A percentile compares a stretch with the other conserved stretches of the same genome.
phyloP scores from a whole-genome alignment of 805 yeast genomes.

The Kurtzmaniella fragi region DNA sequence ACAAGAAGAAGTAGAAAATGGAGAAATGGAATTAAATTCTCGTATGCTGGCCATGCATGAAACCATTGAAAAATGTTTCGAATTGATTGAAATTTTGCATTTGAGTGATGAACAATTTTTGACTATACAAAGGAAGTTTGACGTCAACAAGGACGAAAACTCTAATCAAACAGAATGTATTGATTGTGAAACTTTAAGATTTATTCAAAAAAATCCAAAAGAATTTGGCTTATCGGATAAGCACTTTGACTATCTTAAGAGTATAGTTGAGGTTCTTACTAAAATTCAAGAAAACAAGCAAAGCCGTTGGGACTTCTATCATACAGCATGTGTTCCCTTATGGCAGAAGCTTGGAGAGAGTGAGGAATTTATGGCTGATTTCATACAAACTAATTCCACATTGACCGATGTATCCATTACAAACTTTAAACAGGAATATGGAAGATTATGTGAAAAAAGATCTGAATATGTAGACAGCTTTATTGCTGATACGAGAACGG shows the following conservation, averaged over 20 bases:
- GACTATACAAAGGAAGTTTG: constrained; percentile 26
- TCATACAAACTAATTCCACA: constrained; percentile 41
- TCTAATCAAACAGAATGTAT: constrained; percentile 19
- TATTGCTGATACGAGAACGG: constrained; percentile 54
- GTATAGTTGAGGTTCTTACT: constrained; percentile 25
- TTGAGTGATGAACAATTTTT: constrained; percentile 28
- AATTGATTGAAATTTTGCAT: constrained; percentile 20
- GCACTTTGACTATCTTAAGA: constrained; percentile 27
- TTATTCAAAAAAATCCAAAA: constrained; percentile 30
- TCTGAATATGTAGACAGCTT: constrained; percentile 62
- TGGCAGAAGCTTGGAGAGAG: constrained; percentile 58
- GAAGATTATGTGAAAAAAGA: constrained; percentile 55
- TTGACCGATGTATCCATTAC: constrained; percentile 44
- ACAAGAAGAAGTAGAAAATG: constrained; percentile 19
- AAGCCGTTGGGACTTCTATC: constrained; percentile 28
- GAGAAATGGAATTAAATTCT: constrained; percentile 18
- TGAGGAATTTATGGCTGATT: constrained; percentile 31
- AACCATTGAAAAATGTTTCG: constrained; percentile 20
- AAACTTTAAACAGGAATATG: constrained; percentile 51
- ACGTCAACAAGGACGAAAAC: constrained; percentile 8
- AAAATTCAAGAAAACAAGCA: constrained; percentile 29
- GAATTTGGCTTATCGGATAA: constrained; percentile 35
- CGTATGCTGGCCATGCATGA: constrained; percentile 20
- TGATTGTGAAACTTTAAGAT: constrained; percentile 32
- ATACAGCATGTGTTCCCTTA: constrained; percentile 40